Evolutionary conservation across 345 rosid genomes (phyloP), one percentile per base, ranked within the genome.

Genomic region (Ailanthus altissimus): DNA sequence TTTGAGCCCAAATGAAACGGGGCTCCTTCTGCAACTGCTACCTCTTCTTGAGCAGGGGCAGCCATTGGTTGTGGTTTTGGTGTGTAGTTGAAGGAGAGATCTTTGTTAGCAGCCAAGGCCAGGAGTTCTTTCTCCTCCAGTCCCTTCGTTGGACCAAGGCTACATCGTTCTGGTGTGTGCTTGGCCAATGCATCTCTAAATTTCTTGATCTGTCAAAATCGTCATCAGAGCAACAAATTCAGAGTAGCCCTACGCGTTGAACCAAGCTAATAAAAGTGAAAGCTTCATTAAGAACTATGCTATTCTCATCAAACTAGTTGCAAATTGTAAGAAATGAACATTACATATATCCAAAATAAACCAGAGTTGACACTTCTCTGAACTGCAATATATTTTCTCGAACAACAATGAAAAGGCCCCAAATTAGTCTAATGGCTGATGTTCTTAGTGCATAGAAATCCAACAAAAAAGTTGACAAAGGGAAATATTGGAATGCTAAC

Each of bases 181-280:
- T 90, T 96, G 14, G 93, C 97, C 82, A 96, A 76, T 16, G 99
- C 97, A 70, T 93, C 97, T 83, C 83, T 91, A 79, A 96, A 96
- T 81, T 96, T 96, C 84, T 93, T 93, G 45, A 96, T 93, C 99
- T 93, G 88, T 21, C 66, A 70, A 50, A 1, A 69, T 47, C 16
- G 65, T 32, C 16, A 36, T 11, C 9, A 16, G 36, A 45, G 71
- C 20, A 67, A 6, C 38, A 13, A 21, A 46, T 43, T 43, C 26
- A 15, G 53, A 46, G 16, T 23, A 45, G 36, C 54, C 32, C 54
- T 0, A 3, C n/a, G 1, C 5, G 13, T 5, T 21, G 5, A 3
- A 18, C 5, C 25, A 63, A 61, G 18, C 46, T 16, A 36, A 36
- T 38, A 62, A 16, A 63, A 18, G 67, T 63, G 14, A 18, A 63